Base-by-base conservation (phyloP, 2,329 filamentous ascomycete species). In the Diaporthe australafricana region DNA sequence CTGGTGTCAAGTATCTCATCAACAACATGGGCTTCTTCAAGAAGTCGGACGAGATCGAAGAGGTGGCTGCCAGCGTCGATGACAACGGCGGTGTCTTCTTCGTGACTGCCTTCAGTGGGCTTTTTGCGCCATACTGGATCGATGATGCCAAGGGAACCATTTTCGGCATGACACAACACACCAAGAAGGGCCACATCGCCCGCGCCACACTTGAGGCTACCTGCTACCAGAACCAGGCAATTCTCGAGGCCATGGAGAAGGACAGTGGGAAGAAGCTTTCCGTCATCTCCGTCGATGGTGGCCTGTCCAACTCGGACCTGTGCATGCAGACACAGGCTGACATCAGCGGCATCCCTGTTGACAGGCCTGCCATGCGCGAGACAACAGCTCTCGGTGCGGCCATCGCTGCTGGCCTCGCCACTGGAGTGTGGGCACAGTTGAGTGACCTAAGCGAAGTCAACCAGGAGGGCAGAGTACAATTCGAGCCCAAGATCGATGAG, bases 51-150 rank as follows among this genome's bases (percentile, higher is more conserved):
- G 82, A 86, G 72, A 85, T 90, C 69, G 87, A 84, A 27, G 81
- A 83, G 66, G 81, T 90, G 40, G 88, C 88, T 38, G 82, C 83
- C 77, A 85, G 83, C 0, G 88, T 90, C 9, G 77, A 83, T 2
- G 92, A 97, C 80, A 97, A 93, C 73, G 95, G 94, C 70, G 95
- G 95, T 9, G 92, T 95, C 69, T 90, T 95, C 22, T 91, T 98
- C 77, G 95, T 98, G 73, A 97, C 95, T 3, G 95, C 95, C 1
- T 98, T 98, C 80, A 95, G 92, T 81, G 95, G 95, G 68, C 87
- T 98, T 3, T 97, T 97, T 80, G 95, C 95, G 1, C 95, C 95
- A 0, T 97, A 98, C 82, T 98, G 95, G 95, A 96, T 97, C 74
- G 94, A 97, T 79, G 94, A 97, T 82, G 94, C 94, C 25, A 93